These are phyloP conservation scores for Agaricus blazei DNA, from an alignment of 768 basidiomycete species.

Conservation along the genomic window DNA sequence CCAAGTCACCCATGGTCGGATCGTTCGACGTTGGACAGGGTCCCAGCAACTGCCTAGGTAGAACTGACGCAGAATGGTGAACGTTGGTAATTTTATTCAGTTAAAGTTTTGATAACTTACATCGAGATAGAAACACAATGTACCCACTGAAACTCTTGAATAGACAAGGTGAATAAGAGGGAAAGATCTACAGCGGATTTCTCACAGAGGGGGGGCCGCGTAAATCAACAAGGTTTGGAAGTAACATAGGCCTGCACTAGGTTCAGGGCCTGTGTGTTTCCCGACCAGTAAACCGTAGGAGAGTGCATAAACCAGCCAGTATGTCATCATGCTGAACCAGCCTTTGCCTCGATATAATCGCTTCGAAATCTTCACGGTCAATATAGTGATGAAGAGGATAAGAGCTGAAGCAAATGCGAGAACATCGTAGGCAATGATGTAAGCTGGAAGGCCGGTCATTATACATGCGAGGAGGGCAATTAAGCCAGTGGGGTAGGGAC, in stretches of 20 bases:
- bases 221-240: constrained; percentile 1
- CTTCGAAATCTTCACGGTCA: neutral
- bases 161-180: neutral
- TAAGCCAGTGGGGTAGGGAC: neutral
- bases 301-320: constrained; percentile 3
- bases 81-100: no score
- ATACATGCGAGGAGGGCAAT: neutral
- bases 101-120: neutral
- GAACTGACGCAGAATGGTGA: neutral
- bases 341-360: constrained; percentile 4
- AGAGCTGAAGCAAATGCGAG: constrained; percentile 3
- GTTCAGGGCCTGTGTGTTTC: neutral
- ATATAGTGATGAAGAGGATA: neutral
- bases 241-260: constrained; percentile 1
- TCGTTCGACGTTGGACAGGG: neutral
- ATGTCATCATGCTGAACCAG: constrained; percentile 6
- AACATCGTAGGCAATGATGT: constrained; percentile 5
- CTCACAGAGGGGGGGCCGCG: constrained; percentile 5
- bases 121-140: constrained; percentile 5
- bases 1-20: neutral
- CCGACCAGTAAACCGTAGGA: constrained; percentile 6
- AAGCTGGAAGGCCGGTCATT: neutral
- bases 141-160: constrained; percentile 4
- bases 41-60: constrained; percentile 6
- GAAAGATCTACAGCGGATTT: neutral